Evolutionary conservation across 257 asterid genomes (phyloP).

Genomic region (Gentiana dahurica): DNA sequence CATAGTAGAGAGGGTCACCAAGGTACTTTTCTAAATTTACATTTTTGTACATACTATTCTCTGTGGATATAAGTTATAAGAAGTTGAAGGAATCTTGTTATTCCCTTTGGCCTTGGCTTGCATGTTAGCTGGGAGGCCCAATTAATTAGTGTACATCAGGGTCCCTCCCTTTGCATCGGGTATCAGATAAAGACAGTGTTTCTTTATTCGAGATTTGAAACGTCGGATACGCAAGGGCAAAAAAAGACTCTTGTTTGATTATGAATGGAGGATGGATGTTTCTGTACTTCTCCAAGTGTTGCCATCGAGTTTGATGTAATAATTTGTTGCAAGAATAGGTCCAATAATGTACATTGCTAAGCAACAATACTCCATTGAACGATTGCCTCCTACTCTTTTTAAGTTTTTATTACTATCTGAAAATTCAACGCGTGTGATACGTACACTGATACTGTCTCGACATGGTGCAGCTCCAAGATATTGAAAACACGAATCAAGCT

Average conservation of each 20-base stretch:
- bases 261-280: background rate
- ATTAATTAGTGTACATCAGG: no score
- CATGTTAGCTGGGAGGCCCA: no score
- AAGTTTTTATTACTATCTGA: no score
- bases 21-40: constrained; percentile 30
- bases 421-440: no score
- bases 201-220: constrained; percentile 40
- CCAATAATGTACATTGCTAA: constrained; percentile 88
- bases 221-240: constrained; percentile 88
- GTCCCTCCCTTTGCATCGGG: no score
- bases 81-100: no score
- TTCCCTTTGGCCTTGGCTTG: no score
- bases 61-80: no score
- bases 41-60: background rate
- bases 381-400: constrained; percentile 34
- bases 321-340: constrained; percentile 31
- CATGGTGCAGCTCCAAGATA: no score
- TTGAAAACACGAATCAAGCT: no score
- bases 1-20: constrained; percentile 84
- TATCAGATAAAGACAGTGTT: no score
- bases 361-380: constrained; percentile 74
- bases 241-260: background rate
- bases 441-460: no score
- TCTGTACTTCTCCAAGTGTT: background rate
- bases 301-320: constrained; percentile 2